A percentile compares a stretch with the other conserved stretches of the same genome.
Evolutionary conservation across 2,329 filamentous ascomycete species (phyloP).

Genomic region (Chaetomiaceae sp.): DNA sequence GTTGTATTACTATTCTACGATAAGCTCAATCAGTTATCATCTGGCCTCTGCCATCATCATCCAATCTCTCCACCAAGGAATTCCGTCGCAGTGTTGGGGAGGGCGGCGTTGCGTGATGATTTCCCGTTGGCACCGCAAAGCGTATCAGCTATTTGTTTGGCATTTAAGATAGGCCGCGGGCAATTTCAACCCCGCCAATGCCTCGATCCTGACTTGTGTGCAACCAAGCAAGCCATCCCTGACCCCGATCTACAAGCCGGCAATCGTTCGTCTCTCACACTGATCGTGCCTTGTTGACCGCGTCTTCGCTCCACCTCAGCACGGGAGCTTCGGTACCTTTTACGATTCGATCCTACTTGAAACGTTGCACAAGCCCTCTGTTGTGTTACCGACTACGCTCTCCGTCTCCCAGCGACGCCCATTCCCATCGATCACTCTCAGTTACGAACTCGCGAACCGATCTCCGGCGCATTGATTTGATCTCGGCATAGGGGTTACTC

Average conservation of each 20-base stretch:
- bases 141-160: background rate
- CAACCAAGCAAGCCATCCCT: slow-evolving; percentile 13
- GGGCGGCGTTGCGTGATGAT: slow-evolving; percentile 7
- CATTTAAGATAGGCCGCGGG: background rate
- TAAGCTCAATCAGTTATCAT: slow-evolving; percentile 7
- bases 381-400: background rate
- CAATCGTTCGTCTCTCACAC: background rate
- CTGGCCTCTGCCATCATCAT: background rate
- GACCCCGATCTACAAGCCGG: background rate
- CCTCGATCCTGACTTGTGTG: slow-evolving; percentile 13
- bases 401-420: background rate
- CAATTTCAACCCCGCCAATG: slow-evolving; percentile 15
- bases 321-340: background rate
- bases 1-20: background rate
- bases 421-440: background rate
- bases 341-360: background rate
- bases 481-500: slow-evolving; percentile 10
- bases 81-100: background rate
- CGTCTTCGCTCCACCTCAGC: background rate
- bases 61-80: background rate
- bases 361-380: background rate
- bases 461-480: background rate
- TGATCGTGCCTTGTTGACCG: background rate
- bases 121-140: background rate
- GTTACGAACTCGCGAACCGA: background rate